These are phyloP conservation scores for Xylaria sp. DNA, from an alignment of 495 filamentous ascomycete species.

Conservation along the genomic window DNA sequence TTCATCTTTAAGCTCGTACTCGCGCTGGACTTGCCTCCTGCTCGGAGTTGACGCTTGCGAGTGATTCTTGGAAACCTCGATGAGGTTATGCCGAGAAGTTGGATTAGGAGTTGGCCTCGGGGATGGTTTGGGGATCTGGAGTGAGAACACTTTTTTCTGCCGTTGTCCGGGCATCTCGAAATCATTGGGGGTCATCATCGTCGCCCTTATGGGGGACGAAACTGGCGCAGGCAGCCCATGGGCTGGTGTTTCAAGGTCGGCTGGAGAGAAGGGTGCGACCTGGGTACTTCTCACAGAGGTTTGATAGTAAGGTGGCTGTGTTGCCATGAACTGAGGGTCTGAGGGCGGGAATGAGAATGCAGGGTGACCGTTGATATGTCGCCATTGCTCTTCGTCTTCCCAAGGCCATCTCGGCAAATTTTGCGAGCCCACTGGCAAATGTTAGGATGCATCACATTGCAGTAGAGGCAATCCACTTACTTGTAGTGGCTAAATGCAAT, in stretches of 20 bases:
- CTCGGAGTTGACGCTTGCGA: neutral
- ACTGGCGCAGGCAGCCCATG: neutral
- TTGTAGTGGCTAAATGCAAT: neutral
- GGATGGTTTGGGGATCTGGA: too few species aligned
- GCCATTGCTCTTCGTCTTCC: conserved; percentile 2
- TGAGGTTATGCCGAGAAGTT: neutral
- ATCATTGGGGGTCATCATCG: neutral
- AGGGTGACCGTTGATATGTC: neutral
- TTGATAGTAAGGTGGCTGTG: neutral
- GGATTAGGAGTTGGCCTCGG: neutral
- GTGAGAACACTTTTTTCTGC: neutral
- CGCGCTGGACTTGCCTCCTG: neutral
- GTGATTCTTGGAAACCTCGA: neutral
- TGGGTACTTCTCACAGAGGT: neutral
- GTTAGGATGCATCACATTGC: neutral
- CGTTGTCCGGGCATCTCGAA: neutral
- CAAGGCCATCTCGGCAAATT: neutral
- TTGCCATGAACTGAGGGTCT: neutral
- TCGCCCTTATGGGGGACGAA: neutral
- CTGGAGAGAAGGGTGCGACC: neutral
- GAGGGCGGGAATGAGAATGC: neutral
- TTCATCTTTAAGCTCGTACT: neutral
- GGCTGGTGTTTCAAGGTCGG: neutral
- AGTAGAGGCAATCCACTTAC: neutral
- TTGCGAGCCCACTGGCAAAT: conserved; percentile 3